Base-by-base conservation (phyloP, 345 rosid genomes). In the Angophora floribunda region DNA sequence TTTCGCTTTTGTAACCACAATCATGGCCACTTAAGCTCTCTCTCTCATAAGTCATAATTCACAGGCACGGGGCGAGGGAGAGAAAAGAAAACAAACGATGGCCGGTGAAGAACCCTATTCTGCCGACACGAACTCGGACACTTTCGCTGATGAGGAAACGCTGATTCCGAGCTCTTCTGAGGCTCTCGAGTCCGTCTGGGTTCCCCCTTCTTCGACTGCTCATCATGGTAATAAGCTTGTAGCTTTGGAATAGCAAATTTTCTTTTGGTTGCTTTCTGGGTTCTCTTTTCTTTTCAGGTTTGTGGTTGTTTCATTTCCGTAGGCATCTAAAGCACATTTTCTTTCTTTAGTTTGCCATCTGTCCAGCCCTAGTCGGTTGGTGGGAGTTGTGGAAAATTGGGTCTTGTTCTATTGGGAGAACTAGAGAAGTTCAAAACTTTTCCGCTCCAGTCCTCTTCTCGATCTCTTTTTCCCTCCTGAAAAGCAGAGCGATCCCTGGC, bases 161-260 rank as follows among this genome's bases (percentile, higher is more conserved):
- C 89, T 28, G 36, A 13, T 91, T 88, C 91, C 92, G 57, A 85
- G 88, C 86, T 89, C 92, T 86, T 88, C 94, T 30, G 88, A 87
- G 8, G 65, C 47, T 87, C 90, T 88, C 13, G 93, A 91, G 15
- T 88, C 93, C 88, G 61, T 92, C 80, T 92, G 95, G 95, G 86
- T 91, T 24, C 89, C 94, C 32, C 80, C 87, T 24, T 50, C 93
- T 70, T 88, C 92, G 87, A 41, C 93, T 50, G 9, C 89, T 85
- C 75, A 88, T 89, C 87, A 86, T 21, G 93, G 97, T 95, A 90
- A 70, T 79, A 86, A 45, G 52, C 78, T 65, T 49, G 49, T 41
- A 13, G 85, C 14, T 13, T 85, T 17, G 67, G 30, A 75, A 36
- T 41, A 17, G 32, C n/a, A 3, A 50, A 6, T 52, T 36, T 44